Evolutionary conservation across 2,329 filamentous ascomycete species (phyloP).

Genomic region (Pseudofabraea citricarpa): DNA sequence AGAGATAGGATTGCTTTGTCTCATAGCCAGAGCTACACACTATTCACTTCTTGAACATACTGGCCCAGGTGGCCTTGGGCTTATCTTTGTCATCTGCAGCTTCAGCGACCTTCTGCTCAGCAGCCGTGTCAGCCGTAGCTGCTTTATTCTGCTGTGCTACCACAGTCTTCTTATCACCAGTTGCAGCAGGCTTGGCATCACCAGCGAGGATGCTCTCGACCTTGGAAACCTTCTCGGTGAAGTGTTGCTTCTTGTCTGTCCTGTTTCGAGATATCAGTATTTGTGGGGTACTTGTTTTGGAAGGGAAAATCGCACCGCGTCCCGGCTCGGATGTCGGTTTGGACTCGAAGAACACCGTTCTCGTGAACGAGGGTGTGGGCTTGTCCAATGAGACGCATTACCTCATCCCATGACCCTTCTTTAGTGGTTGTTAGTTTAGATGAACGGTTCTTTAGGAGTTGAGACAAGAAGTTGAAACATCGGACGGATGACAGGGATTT

Average conservation of each 20-base stretch:
- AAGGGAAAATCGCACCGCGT: slow-evolving; percentile 48
- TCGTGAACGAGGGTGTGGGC: slow-evolving; percentile 74
- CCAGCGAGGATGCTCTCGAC: slow-evolving; percentile 24
- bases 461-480: neutral
- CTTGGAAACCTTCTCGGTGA: slow-evolving; percentile 25
- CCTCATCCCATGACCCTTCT: slow-evolving; percentile 91
- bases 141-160: neutral
- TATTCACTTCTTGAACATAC: slow-evolving; percentile 1
- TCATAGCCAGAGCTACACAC: too few relatives aligned
- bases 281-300: neutral
- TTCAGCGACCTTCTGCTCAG: slow-evolving; percentile 8
- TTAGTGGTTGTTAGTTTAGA: slow-evolving; percentile 4
- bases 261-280: slow-evolving; percentile 6
- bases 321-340: slow-evolving; percentile 83
- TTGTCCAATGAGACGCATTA: slow-evolving; percentile 81
- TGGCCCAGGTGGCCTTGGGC: slow-evolving; percentile 5
- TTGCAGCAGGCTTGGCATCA: slow-evolving; percentile 6
- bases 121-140: neutral
- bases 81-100: neutral
- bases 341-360: slow-evolving; percentile 74
- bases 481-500: too few relatives aligned
- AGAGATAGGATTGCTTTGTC: too few relatives aligned
- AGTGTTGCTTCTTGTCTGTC: slow-evolving; percentile 27
- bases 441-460: neutral
- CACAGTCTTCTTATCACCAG: slow-evolving; percentile 5